Conservation (phyloP, 305 asterid species). For the Fraxinus platypoda region DNA sequence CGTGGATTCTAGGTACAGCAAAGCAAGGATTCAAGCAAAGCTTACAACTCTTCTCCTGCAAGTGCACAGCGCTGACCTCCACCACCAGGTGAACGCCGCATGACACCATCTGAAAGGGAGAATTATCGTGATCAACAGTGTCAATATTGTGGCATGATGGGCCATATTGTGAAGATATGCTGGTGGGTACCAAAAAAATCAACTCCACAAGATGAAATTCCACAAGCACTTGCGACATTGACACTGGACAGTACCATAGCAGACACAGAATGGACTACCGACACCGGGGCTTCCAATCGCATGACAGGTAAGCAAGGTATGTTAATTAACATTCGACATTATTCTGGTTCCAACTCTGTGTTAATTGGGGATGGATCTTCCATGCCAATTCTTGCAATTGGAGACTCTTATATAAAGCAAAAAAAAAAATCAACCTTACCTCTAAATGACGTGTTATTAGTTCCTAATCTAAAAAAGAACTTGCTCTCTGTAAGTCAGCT, state of each 20-base stretch:
- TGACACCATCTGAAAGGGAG: not conserved
- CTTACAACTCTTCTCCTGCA: too few relatives aligned
- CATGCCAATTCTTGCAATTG: too few relatives aligned
- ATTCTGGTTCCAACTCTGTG: too few relatives aligned
- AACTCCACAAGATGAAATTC: not conserved
- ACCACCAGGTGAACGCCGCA: too few relatives aligned
- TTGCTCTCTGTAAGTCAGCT: not conserved
- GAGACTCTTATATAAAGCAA: too few relatives aligned
- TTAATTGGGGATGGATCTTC: too few relatives aligned
- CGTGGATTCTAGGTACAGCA: too few relatives aligned
- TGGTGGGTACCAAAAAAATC: too few relatives aligned
- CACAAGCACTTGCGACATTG: not conserved
- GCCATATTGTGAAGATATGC: not conserved
- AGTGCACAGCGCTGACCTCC: too few relatives aligned
- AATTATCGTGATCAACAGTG: not conserved
- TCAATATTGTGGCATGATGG: not conserved
- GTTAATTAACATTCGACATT: too few relatives aligned
- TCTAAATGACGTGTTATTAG: not conserved
- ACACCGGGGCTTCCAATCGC: not conserved
- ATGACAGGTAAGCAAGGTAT: too few relatives aligned
- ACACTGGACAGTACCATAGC: not conserved
- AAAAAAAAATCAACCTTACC: not conserved
- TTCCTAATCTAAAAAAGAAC: not conserved
- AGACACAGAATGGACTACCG: not conserved
- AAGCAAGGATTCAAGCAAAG: too few relatives aligned